phyloP scores from a whole-genome alignment of 2,329 filamentous ascomycete species.

The Ascomycota sp. region DNA sequence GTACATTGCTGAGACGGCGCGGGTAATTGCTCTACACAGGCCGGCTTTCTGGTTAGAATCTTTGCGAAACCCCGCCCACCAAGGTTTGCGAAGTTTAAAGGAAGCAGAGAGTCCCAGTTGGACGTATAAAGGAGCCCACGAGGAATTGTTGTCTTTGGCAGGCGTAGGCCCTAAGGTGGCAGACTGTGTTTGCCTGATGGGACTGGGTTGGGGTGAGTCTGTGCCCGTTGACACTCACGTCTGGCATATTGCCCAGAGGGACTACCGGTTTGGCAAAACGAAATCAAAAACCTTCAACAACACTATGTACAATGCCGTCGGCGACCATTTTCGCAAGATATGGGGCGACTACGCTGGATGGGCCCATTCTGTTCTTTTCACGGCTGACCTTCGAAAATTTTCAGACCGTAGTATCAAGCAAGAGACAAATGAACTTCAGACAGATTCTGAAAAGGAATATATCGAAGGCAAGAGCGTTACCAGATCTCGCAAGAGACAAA shows the following conservation, averaged over 20 bases:
- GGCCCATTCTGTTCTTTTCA: slow-evolving; percentile 94
- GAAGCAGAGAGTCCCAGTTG: slow-evolving; percentile 13
- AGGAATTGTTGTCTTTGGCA: slow-evolving; percentile 55
- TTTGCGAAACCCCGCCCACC: slow-evolving; percentile 58
- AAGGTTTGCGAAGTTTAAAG: slow-evolving; percentile 23
- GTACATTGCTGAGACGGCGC: slow-evolving; percentile 75
- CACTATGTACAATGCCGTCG: slow-evolving; percentile 72
- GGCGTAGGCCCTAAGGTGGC: slow-evolving; percentile 94
- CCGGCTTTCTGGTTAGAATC: slow-evolving; percentile 56
- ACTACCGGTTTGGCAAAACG: slow-evolving; percentile 80
- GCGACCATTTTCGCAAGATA: slow-evolving; percentile 67
- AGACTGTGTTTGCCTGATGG: slow-evolving; percentile 93
- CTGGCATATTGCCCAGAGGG: slow-evolving; percentile 92
- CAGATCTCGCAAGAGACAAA: slow-evolving; percentile 5
- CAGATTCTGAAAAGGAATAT: slow-evolving; percentile 6
- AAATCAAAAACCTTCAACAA: slow-evolving; percentile 77
- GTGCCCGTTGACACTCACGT: slow-evolving; percentile 96
- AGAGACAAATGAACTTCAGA: slow-evolving; percentile 6
- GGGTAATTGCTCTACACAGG: slow-evolving; percentile 45
- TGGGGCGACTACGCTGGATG: slow-evolving; percentile 93
- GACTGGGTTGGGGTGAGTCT: slow-evolving; percentile 83
- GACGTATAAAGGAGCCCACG: slow-evolving; percentile 64
- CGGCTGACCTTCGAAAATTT: slow-evolving; percentile 75
- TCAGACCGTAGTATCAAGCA: slow-evolving; percentile 33
- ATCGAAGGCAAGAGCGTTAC: background rate